phyloP scores from a whole-genome alignment of 331 rosid species.

The Prunus yedoensis region DNA sequence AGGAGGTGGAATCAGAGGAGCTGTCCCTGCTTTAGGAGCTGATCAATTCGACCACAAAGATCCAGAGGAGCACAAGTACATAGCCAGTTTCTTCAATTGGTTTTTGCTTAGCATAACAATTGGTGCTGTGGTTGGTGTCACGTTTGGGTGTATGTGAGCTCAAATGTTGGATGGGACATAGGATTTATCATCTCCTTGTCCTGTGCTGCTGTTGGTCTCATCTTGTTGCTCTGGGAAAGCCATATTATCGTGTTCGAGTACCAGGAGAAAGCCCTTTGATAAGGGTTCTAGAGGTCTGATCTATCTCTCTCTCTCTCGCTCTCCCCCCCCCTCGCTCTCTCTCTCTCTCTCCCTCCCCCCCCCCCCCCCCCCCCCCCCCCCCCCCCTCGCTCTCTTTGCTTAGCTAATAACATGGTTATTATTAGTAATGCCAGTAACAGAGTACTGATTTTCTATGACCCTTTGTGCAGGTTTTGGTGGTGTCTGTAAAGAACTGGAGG shows the following conservation, averaged over 20 bases:
- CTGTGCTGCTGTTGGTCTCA: constrained; percentile 37
- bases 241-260: constrained; percentile 37
- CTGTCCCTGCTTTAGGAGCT: constrained; percentile 55
- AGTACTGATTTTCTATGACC: not conserved
- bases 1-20: constrained; percentile 59
- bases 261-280: constrained; percentile 48
- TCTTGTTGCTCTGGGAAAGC: constrained; percentile 43
- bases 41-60: constrained; percentile 51
- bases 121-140: constrained; percentile 53
- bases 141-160: constrained; percentile 51
- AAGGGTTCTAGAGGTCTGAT: constrained; percentile 42
- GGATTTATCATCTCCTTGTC: constrained; percentile 50
- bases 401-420: not conserved
- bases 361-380: too few relatives aligned
- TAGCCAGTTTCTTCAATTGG: constrained; percentile 62
- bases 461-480: constrained; percentile 17
- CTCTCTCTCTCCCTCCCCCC: too few relatives aligned
- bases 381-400: not conserved
- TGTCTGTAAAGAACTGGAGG: constrained; percentile 13
- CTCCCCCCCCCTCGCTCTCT: too few relatives aligned
- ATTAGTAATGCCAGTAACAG: not conserved
- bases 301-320: not conserved
- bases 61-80: constrained; percentile 33
- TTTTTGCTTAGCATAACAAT: constrained; percentile 41
- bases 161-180: constrained; percentile 33